A percentile compares a stretch with the other conserved stretches of the same genome.
Evolutionary conservation across 2,329 filamentous ascomycete genomes (phyloP).

Genomic region (Fusarium acutatum): DNA sequence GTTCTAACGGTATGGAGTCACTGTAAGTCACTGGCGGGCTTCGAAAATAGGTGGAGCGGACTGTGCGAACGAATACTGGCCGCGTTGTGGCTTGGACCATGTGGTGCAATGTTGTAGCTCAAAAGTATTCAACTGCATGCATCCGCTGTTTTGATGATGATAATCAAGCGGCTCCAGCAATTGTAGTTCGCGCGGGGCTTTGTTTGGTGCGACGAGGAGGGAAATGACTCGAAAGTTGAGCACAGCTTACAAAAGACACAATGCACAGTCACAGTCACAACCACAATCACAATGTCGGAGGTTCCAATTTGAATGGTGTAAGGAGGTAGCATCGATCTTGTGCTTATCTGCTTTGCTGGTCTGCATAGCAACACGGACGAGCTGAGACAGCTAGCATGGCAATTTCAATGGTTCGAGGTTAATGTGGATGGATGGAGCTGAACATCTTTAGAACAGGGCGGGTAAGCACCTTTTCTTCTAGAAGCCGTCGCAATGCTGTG

Average conservation of each 20-base stretch:
- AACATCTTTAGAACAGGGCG: not conserved
- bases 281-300: not conserved
- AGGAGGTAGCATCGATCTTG: conserved; percentile 24
- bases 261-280: not conserved
- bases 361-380: conserved; percentile 11
- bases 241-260: not conserved
- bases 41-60: not conserved
- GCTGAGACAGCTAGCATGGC: conserved; percentile 20
- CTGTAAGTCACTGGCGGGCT: not conserved
- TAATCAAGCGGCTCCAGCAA: not conserved
- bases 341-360: conserved; percentile 14
- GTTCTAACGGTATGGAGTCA: not conserved
- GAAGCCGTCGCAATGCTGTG: not conserved
- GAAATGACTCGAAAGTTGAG: conserved; percentile 22
- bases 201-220: conserved; percentile 16
- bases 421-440: not conserved
- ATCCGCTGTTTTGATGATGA: conserved; percentile 4
- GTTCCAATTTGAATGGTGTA: not conserved
- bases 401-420: not conserved
- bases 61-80: conserved; percentile 8
- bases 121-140: not conserved
- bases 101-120: conserved; percentile 27
- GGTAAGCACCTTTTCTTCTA: not conserved
- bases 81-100: conserved; percentile 15
- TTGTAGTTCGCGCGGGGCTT: not conserved